Conservation (phyloP, 106 monocot genomes). For the Allium sativum region DNA sequence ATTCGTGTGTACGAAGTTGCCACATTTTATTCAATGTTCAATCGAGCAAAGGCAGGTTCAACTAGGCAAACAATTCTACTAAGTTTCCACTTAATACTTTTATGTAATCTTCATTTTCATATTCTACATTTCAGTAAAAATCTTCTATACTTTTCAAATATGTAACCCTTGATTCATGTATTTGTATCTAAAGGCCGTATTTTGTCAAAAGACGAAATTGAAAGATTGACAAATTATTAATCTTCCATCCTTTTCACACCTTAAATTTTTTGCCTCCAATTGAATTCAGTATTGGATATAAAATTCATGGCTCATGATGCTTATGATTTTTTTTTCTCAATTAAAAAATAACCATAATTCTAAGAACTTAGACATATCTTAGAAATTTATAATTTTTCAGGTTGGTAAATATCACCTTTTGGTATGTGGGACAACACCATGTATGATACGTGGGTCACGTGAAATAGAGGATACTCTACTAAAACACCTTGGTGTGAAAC, state of each 20-base stretch:
- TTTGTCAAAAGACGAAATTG: too few species aligned
- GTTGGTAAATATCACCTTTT: slow-evolving; percentile 95
- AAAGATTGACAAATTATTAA: too few species aligned
- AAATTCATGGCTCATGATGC: too few species aligned
- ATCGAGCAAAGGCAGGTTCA: slow-evolving; percentile 52
- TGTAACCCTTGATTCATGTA: not conserved
- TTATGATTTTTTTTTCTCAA: too few species aligned
- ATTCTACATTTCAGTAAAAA: too few species aligned
- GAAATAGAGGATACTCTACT: slow-evolving; percentile 82
- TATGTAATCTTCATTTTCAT: too few species aligned
- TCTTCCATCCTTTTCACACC: too few species aligned
- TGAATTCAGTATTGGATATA: too few species aligned
- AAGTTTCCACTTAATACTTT: too few species aligned
- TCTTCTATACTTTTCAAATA: not conserved
- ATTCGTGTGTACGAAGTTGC: slow-evolving; percentile 97
- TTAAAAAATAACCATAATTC: too few species aligned
- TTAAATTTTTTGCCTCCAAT: too few species aligned
- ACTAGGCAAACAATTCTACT: too few species aligned
- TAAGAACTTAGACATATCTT: not conserved
- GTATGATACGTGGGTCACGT: slow-evolving; percentile 96
- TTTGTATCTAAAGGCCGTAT: not conserved
- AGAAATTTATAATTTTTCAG: slow-evolving; percentile 22
- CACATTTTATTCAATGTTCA: slow-evolving; percentile 98
- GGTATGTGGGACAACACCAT: slow-evolving; percentile 97
- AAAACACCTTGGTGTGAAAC: slow-evolving; percentile 89